Evolutionary conservation across 768 basidiomycete species (phyloP), one percentile per base, ranked within the genome.

Genomic region (Suillus fuscotomentosus): DNA sequence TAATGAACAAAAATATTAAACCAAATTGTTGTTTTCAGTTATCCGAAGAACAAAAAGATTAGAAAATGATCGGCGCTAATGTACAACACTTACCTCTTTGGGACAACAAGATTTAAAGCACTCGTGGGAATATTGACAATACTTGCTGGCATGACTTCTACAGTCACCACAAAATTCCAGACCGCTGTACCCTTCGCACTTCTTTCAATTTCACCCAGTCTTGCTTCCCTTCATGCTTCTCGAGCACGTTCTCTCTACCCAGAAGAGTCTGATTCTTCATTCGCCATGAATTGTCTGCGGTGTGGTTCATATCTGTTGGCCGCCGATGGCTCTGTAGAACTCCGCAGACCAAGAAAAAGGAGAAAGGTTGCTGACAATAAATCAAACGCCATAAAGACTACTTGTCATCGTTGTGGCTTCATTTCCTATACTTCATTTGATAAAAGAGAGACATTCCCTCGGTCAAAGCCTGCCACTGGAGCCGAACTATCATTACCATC

Each of bases 201-300:
- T 61, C 78, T 84, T 34, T 66, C 83, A 4, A 68, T 84, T 43
- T 87, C 88, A 3, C 82, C 87, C 10, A 56, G 79, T 41, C 83
- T 92, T 56, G 83, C 91, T 15, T 89, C 90, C 45, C 77, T 89
- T 36, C 89, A 92, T 71, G 73, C 82, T 0, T 70, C 78, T 15
- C 81, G 85, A 55, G 75, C 76, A 20, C 76, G 72, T 56, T 60
- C 70, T 8, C 65, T 78, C 56, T 72, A 73, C 51, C 67, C 76
- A 66, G 70, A 73, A 38, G 56, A 68, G 50, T 73, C 75, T 27
- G 24, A 63, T 45, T 8, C 64, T 42, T 65, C 76, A 41, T 61
- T 55, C 34, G 48, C 62, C 24, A 70, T 77, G 5, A 77, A 81
- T 50, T 91, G 88, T 71, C 54, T 73, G 5, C 79, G 74, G 73